phyloP scores from a whole-genome alignment of 257 asterid species.

The Gentiana macrophylla region DNA sequence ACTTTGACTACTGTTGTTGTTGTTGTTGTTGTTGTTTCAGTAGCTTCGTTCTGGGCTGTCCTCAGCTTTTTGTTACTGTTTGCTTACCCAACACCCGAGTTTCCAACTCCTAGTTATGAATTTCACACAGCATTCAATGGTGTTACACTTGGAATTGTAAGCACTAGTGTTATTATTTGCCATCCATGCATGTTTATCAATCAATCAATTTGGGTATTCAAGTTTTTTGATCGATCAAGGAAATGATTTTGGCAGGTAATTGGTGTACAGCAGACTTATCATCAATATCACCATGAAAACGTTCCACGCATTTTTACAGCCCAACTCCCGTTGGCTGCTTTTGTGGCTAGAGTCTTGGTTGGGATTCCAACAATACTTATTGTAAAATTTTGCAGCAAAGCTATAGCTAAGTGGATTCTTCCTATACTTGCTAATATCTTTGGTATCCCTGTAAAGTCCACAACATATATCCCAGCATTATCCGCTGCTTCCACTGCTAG shows the following conservation, averaged over 20 bases:
- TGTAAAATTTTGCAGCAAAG: slow-evolving; percentile 86
- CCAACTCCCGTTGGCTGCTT: slow-evolving; percentile 40
- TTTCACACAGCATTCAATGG: slow-evolving; percentile 85
- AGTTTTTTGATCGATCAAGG: too few relatives aligned
- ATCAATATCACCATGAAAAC: slow-evolving; percentile 83
- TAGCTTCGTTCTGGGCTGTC: slow-evolving; percentile 73
- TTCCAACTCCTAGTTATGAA: slow-evolving; percentile 91
- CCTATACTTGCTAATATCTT: slow-evolving; percentile 75
- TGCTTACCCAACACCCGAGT: slow-evolving; percentile 93
- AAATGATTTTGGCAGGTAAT: slow-evolving; percentile 41
- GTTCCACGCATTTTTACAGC: slow-evolving; percentile 63
- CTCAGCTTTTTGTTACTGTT: slow-evolving; percentile 82
- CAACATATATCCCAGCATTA: slow-evolving; percentile 63
- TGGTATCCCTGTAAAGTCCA: slow-evolving; percentile 79
- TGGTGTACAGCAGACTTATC: slow-evolving; percentile 83
- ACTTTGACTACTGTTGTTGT: not conserved
- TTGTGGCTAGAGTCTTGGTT: slow-evolving; percentile 61
- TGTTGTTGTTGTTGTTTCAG: slow-evolving; percentile 33
- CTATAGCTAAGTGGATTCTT: slow-evolving; percentile 81
- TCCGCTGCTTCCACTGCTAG: slow-evolving; percentile 20
- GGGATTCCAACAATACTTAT: slow-evolving; percentile 85
- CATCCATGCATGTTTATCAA: too few relatives aligned
- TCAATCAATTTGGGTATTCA: too few relatives aligned
- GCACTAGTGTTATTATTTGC: slow-evolving; percentile 12
- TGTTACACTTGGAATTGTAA: slow-evolving; percentile 90